A percentile compares a stretch with the other conserved stretches of the same genome.
phyloP scores from a whole-genome alignment of 2,329 filamentous ascomycete genomes.

The Hymenoscyphus fructigenus region DNA sequence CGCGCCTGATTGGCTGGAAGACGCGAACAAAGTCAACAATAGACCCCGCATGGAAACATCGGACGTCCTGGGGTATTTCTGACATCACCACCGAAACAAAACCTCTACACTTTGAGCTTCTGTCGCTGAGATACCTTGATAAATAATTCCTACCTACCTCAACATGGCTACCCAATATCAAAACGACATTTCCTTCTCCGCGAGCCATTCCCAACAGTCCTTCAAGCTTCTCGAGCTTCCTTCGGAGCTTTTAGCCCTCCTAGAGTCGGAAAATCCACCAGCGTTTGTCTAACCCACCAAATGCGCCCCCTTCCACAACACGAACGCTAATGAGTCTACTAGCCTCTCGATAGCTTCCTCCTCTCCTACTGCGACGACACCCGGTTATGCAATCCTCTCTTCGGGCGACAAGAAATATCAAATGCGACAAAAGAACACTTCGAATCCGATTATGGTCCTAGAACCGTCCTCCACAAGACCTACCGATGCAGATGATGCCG shows the following conservation, averaged over 20 bases:
- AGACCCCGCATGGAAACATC: neutral
- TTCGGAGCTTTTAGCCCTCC: constrained; percentile 53
- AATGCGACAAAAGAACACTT: constrained; percentile 66
- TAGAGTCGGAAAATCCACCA: constrained; percentile 54
- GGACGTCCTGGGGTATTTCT: neutral
- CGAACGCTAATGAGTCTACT: constrained; percentile 13
- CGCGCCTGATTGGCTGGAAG: neutral
- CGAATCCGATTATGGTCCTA: constrained; percentile 62
- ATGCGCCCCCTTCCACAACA: neutral
- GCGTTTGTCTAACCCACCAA: constrained; percentile 42
- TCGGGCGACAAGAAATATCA: constrained; percentile 54
- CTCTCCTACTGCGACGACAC: constrained; percentile 26
- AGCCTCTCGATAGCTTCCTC: constrained; percentile 41
- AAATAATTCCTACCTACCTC: neutral
- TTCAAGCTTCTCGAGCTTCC: constrained; percentile 65
- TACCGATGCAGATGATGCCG: constrained; percentile 22
- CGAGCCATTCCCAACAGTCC: constrained; percentile 48
- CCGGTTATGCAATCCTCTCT: constrained; percentile 53
- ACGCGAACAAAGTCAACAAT: constrained; percentile 2
- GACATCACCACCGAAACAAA: constrained; percentile 5
- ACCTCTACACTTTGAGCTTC: constrained; percentile 1
- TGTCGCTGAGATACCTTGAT: neutral
- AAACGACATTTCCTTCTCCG: constrained; percentile 50
- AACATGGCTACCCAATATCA: constrained; percentile 35
- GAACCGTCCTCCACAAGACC: constrained; percentile 35